phyloP scores from a whole-genome alignment of 495 filamentous ascomycete species.

The Daldinia grandis region DNA sequence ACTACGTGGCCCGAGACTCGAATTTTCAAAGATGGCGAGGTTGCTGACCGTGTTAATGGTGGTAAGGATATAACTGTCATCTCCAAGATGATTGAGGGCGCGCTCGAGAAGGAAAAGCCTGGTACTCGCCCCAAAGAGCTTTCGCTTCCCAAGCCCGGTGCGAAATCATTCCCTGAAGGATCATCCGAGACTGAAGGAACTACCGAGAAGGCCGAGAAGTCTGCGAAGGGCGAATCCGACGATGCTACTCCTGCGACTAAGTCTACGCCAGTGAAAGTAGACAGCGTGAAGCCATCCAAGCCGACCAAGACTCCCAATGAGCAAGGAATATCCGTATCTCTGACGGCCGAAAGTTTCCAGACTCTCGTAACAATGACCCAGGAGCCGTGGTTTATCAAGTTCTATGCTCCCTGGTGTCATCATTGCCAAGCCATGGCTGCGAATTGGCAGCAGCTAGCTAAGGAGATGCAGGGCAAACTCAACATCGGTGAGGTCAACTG shows the following conservation, averaged over 20 bases:
- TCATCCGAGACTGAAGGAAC: constrained; percentile 26
- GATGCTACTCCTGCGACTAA: constrained; percentile 44
- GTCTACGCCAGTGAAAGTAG: constrained; percentile 19
- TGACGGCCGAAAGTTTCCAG: constrained; percentile 88
- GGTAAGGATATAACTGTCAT: constrained; percentile 67
- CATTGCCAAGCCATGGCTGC: constrained; percentile 94
- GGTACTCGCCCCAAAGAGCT: constrained; percentile 73
- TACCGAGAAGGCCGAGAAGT: constrained; percentile 35
- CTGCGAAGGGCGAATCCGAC: constrained; percentile 31
- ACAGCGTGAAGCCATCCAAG: constrained; percentile 50
- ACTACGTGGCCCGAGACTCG: constrained; percentile 74
- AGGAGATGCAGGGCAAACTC: constrained; percentile 84
- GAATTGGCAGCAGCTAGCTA: constrained; percentile 87
- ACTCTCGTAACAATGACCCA: constrained; percentile 83
- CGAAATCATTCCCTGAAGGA: constrained; percentile 24
- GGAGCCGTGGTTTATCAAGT: constrained; percentile 98
- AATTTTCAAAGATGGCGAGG: constrained; percentile 84
- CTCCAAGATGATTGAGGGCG: constrained; percentile 76
- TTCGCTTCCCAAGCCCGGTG: constrained; percentile 52
- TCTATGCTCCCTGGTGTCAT: constrained; percentile 96
- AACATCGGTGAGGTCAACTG: constrained; percentile 98
- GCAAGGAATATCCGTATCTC: constrained; percentile 73
- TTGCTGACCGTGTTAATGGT: constrained; percentile 67
- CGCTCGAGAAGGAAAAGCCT: constrained; percentile 78
- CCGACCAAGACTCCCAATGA: constrained; percentile 70